Evolutionary conservation across 305 asterid genomes (phyloP).

Genomic region (Nicotiana rustica): DNA sequence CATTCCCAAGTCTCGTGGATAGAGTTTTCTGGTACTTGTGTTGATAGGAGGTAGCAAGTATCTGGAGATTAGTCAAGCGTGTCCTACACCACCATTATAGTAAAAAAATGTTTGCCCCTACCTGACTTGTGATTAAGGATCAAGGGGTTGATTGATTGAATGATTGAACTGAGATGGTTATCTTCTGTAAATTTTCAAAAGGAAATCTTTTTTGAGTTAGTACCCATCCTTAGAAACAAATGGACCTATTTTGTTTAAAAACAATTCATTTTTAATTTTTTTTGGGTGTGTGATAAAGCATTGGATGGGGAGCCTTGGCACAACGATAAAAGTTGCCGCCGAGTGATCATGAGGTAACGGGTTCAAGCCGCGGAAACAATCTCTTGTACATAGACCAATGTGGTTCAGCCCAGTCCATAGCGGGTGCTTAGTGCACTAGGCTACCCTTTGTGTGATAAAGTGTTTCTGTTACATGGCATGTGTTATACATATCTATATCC

Average conservation of each 20-base stretch:
- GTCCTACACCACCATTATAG: background rate
- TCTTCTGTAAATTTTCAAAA: background rate
- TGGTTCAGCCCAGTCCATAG: too few relatives aligned
- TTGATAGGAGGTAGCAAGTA: slow-evolving; percentile 1
- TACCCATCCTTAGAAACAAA: background rate
- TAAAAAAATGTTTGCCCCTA: background rate
- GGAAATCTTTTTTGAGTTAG: slow-evolving; percentile 2
- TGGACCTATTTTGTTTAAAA: slow-evolving; percentile 8
- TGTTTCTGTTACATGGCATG: background rate
- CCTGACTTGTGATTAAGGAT: background rate
- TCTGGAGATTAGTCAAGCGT: background rate
- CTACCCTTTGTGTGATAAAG: background rate
- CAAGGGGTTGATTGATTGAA: background rate
- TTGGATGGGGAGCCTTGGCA: background rate
- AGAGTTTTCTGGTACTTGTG: background rate
- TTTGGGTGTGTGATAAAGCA: background rate
- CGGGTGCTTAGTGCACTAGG: too few relatives aligned
- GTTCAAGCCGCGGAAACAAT: background rate
- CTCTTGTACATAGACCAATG: too few relatives aligned
- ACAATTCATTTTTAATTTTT: background rate
- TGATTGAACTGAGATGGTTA: background rate
- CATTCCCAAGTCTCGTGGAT: background rate
- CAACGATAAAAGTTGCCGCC: too few relatives aligned
- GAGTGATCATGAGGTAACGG: too few relatives aligned
- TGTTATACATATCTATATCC: background rate